phyloP scores from a whole-genome alignment of 805 yeast species.

The Kuraishia ogatae region DNA sequence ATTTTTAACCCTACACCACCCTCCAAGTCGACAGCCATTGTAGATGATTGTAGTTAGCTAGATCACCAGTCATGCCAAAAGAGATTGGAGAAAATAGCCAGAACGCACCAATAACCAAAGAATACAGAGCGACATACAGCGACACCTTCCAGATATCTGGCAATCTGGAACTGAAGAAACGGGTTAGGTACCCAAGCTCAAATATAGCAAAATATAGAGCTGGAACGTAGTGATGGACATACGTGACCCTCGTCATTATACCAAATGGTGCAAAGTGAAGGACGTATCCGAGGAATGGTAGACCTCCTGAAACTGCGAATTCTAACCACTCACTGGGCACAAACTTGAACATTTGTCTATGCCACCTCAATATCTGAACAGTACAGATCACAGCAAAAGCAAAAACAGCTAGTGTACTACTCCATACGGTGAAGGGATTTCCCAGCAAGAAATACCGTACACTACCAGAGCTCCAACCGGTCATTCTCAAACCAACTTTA shows the following conservation, averaged over 20 bases:
- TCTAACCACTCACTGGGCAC: conserved; percentile 15
- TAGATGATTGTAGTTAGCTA: conserved; percentile 29
- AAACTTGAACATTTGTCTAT: conserved; percentile 52
- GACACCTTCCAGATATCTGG: conserved; percentile 10
- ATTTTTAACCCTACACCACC: conserved; percentile 15
- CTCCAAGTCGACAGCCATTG: conserved; percentile 43
- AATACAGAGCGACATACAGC: conserved; percentile 32
- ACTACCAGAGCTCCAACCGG: conserved; percentile 54
- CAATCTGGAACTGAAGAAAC: conserved; percentile 17
- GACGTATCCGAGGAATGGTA: conserved; percentile 79
- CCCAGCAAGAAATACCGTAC: conserved; percentile 61
- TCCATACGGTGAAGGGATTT: conserved; percentile 57
- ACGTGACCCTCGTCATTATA: conserved; percentile 80
- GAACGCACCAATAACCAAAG: conserved; percentile 42
- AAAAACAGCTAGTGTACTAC: conserved; percentile 41
- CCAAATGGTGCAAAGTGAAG: conserved; percentile 69
- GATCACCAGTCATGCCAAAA: conserved; percentile 55
- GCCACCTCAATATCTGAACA: conserved; percentile 45
- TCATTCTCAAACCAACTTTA: conserved; percentile 64
- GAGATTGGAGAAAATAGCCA: conserved; percentile 54
- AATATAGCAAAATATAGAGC: conserved; percentile 71
- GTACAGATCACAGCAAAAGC: conserved; percentile 29
- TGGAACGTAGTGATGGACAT: conserved; percentile 80
- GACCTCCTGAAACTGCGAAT: conserved; percentile 53
- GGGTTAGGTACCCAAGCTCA: conserved; percentile 34